These are phyloP conservation scores for Eimeria mitis DNA, from an alignment of 169 alveolate species.

Conservation along the genomic window DNA sequence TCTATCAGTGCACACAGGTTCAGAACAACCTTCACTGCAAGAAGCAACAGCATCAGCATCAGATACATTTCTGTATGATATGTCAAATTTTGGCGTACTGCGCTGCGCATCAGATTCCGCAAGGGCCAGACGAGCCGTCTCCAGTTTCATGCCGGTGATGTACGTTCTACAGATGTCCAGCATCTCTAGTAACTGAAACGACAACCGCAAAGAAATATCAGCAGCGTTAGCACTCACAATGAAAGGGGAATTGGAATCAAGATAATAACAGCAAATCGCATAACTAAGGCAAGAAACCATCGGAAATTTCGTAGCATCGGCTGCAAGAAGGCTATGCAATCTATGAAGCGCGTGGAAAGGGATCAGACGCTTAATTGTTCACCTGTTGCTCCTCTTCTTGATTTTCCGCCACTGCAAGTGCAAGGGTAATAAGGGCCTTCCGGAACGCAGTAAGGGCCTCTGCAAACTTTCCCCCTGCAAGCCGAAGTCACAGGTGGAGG, in stretches of 20 bases:
- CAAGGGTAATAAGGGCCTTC: slow-evolving; percentile 78
- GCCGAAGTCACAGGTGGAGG: neutral
- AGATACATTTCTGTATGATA: neutral
- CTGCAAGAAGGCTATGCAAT: neutral
- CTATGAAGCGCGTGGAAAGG: no score
- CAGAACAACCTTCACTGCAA: neutral
- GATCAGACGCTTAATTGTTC: neutral
- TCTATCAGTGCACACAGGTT: neutral
- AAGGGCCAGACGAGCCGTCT: slow-evolving; percentile 83
- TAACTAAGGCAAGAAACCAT: neutral
- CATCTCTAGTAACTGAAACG: slow-evolving; percentile 78
- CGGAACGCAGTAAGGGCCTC: slow-evolving; percentile 85
- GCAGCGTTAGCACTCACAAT: neutral
- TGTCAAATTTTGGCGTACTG: slow-evolving; percentile 59
- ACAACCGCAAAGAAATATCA: neutral
- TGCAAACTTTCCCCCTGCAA: slow-evolving; percentile 85
- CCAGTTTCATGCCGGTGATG: slow-evolving; percentile 86
- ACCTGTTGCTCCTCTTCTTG: slow-evolving; percentile 83
- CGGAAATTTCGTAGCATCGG: neutral
- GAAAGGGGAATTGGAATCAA: neutral
- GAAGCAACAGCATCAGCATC: neutral
- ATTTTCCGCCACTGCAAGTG: slow-evolving; percentile 78
- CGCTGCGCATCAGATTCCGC: slow-evolving; percentile 67
- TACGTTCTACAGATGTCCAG: slow-evolving; percentile 77
- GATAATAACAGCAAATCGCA: neutral